Evolutionary conservation across 306 rosid genomes (phyloP), one percentile per base, ranked within the genome.

Genomic region (Styphnolobium japonicum): DNA sequence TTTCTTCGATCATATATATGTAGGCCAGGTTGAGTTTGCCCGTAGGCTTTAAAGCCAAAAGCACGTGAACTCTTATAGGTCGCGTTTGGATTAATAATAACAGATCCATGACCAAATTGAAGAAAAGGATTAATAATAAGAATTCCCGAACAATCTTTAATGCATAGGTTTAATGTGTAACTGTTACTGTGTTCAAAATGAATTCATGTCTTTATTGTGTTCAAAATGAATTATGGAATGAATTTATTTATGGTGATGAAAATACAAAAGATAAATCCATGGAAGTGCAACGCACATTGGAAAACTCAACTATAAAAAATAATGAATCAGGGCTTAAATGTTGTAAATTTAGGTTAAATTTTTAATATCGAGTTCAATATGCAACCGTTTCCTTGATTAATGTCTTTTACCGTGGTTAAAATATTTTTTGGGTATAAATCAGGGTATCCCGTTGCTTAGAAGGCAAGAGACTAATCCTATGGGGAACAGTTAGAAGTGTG

Each of bases 251-350:
- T 43, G 21, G 40, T 63, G 64, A 63, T 71, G 34, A 49, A 58
- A 73, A 45, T n/a, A 6, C 56, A 52, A 36, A 66, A 65, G 15
- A 77, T 65, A 56, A 51, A 77, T 51, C 81, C 43, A 58, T 73
- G 42, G 52, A 42, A n/a, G 43, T 40, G 57, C 39, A 73, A 57
- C 53, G 23, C 56, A 9, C n/a, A 46, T 45, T 10, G 48, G 29
- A 49, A 49, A 70, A 10, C 31, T 29, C 27, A 48, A n/a, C 43
- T 27, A 48, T 45, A 67, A 46, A 7, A 68, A 4, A 27, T 23
- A 33, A 58, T 70, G 22, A 45, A 36, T 51, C 34, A 60, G 45
- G 78, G 27, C 25, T 66, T 15, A 34, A 77, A 19, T 67, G 58
- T 57, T 67, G 46, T 45, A 29, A n/a, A 53, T 23, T 53, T 25